Conservation (phyloP, 1,284 basidiomycete genomes). For the Ustilago curta region DNA sequence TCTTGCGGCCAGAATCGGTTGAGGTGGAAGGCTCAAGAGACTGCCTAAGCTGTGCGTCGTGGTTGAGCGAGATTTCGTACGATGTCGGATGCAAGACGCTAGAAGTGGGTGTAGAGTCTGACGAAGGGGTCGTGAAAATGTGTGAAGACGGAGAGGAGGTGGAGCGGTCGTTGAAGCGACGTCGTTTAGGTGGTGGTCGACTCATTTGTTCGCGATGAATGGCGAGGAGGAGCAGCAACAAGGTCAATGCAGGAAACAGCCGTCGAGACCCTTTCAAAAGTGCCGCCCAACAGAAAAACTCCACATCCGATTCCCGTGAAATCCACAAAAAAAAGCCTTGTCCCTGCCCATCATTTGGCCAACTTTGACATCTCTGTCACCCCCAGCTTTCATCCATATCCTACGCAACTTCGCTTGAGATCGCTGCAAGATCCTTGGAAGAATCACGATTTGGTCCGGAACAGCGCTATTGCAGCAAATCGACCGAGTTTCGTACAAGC, state of each 20-base stretch:
- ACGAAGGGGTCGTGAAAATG: slow-evolving; percentile 14
- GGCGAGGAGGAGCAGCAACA: background rate
- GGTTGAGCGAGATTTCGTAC: slow-evolving; percentile 32
- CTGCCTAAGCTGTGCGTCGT: slow-evolving; percentile 12
- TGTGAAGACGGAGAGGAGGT: slow-evolving; percentile 7
- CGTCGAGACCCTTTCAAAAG: slow-evolving; percentile 8
- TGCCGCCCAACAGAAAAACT: slow-evolving; percentile 16
- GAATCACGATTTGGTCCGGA: background rate
- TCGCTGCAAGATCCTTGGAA: background rate
- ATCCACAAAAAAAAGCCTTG: background rate
- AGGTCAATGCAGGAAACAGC: background rate
- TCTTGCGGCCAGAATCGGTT: background rate
- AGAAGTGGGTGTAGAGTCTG: background rate
- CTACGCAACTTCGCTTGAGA: background rate
- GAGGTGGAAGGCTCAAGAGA: slow-evolving; percentile 5
- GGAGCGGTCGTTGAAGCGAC: slow-evolving; percentile 4
- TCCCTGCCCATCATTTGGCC: background rate
- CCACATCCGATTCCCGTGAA: slow-evolving; percentile 37
- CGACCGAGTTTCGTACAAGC: background rate
- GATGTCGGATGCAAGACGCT: slow-evolving; percentile 13
- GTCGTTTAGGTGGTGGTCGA: slow-evolving; percentile 7
- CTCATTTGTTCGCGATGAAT: slow-evolving; percentile 10
- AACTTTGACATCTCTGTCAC: background rate
- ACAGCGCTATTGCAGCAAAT: background rate
- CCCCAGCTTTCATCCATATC: background rate